Percentiles rank a stretch among this genome's conserved stretches.
Conservation (phyloP, 2,329 filamentous ascomycete genomes). For the Colletotrichum cordylinicola region DNA sequence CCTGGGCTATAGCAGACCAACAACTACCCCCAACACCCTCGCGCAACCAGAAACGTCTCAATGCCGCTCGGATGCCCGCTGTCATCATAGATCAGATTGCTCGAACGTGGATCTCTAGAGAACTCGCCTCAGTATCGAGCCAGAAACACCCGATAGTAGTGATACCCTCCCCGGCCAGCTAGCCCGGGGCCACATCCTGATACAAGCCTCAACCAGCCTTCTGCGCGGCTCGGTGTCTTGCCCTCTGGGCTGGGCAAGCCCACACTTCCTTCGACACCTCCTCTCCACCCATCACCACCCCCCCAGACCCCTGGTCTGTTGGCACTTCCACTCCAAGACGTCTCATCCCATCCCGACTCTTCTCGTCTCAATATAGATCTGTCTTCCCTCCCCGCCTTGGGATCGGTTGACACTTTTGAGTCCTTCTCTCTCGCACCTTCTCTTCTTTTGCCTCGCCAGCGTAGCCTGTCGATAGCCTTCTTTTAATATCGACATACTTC, state of each 20-base stretch:
- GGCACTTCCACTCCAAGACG: constrained; percentile 3
- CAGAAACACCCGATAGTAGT: constrained; percentile 41
- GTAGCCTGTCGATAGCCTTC: constrained; percentile 59
- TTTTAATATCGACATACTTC: constrained; percentile 51
- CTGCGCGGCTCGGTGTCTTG: constrained; percentile 36
- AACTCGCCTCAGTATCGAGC: constrained; percentile 42
- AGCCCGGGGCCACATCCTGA: constrained; percentile 39
- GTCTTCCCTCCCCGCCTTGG: constrained; percentile 20
- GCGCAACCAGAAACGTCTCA: constrained; percentile 34
- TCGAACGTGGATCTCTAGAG: constrained; percentile 52
- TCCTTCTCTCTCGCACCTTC: constrained; percentile 33
- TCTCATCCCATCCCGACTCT: constrained; percentile 17
- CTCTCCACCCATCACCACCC: neutral
- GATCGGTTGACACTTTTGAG: constrained; percentile 25
- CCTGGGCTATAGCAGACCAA: constrained; percentile 15
- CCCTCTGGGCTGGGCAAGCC: constrained; percentile 40
- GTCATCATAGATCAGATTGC: constrained; percentile 57
- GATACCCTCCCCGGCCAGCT: constrained; percentile 37
- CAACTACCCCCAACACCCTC: constrained; percentile 2
- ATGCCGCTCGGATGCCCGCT: constrained; percentile 61
- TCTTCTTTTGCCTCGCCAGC: constrained; percentile 41
- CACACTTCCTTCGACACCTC: constrained; percentile 2
- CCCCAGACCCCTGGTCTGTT: constrained; percentile 1
- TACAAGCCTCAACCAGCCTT: constrained; percentile 37
- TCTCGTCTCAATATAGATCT: constrained; percentile 43